These are phyloP conservation scores for Lithocarpus polystachyus DNA, from an alignment of 306 rosid genomes.

Conservation along the genomic window DNA sequence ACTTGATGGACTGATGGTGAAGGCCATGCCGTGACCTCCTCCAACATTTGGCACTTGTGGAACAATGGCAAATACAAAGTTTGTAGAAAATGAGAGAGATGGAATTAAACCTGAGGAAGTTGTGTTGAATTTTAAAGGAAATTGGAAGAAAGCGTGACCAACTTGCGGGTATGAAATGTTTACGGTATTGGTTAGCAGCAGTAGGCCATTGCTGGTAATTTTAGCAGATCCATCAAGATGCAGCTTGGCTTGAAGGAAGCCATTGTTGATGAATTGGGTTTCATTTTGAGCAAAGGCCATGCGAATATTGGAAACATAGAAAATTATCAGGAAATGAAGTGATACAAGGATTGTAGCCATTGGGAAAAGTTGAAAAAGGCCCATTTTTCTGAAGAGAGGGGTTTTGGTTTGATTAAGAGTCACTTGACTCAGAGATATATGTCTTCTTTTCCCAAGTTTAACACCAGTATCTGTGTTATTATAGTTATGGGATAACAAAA, in stretches of 20 bases:
- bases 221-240: background rate
- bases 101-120: background rate
- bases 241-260: background rate
- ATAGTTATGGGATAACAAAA: too few species aligned
- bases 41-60: background rate
- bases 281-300: background rate
- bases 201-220: background rate
- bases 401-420: background rate
- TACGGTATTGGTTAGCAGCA: background rate
- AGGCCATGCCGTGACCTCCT: conserved; percentile 24
- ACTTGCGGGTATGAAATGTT: background rate
- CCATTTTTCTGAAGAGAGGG: background rate
- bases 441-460: background rate
- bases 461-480: background rate
- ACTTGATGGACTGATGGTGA: conserved; percentile 24
- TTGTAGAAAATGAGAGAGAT: background rate
- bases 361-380: background rate
- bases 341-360: background rate
- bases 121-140: background rate
- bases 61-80: conserved; percentile 1
- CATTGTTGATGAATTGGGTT: background rate
- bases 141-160: background rate
- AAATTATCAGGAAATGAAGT: background rate
- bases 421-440: background rate
- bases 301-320: background rate